These are phyloP conservation scores for Quercus glauca DNA, from an alignment of 306 rosid genomes.

Conservation along the genomic window DNA sequence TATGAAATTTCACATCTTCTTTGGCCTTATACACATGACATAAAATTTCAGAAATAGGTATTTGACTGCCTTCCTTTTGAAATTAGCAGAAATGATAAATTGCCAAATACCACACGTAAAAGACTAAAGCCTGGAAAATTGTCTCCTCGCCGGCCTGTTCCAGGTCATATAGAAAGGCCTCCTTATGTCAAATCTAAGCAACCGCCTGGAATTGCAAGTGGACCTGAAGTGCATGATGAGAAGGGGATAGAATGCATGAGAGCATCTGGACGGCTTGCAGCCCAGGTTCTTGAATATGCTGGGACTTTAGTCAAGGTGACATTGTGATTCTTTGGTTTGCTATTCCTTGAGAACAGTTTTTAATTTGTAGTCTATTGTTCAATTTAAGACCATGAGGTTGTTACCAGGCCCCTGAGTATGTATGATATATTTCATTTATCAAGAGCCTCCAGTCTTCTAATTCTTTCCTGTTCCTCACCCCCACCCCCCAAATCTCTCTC, in stretches of 20 bases:
- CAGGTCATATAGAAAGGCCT: constrained; percentile 61
- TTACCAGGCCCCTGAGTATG: background rate
- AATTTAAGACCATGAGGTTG: background rate
- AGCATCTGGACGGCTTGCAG: constrained; percentile 97
- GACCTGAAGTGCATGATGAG: constrained; percentile 81
- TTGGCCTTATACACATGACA: background rate
- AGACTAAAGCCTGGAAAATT: constrained; percentile 73
- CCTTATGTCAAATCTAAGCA: constrained; percentile 64
- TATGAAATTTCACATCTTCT: background rate
- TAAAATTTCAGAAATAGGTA: background rate
- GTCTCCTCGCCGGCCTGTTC: constrained; percentile 75
- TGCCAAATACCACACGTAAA: constrained; percentile 52
- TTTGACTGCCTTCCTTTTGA: constrained; percentile 21
- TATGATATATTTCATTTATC: background rate
- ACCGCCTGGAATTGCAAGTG: constrained; percentile 72
- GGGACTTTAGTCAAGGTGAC: constrained; percentile 89
- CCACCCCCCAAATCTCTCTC: background rate
- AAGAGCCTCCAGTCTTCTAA: background rate
- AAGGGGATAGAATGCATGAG: constrained; percentile 83
- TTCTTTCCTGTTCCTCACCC: background rate
- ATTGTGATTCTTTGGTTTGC: constrained; percentile 8
- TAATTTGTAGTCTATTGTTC: background rate
- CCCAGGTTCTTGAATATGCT: constrained; percentile 88
- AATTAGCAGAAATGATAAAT: constrained; percentile 59
- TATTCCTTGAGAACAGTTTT: background rate